A percentile compares a stretch with the other conserved stretches of the same genome.
phyloP scores from a whole-genome alignment of 202 grass and related monocot species.

The Miscanthus sacchariflorus region DNA sequence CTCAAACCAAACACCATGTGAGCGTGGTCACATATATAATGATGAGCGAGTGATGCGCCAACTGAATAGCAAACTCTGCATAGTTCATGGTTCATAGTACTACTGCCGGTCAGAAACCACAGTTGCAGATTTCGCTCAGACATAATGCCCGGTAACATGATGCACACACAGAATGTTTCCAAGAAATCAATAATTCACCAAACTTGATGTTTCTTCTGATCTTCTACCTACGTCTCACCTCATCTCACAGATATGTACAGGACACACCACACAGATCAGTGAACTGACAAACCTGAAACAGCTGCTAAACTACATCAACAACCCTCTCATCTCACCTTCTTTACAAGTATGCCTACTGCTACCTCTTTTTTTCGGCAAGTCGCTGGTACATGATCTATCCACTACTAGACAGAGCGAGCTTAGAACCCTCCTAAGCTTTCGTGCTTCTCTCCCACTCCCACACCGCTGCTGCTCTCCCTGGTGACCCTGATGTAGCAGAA shows the following conservation, averaged over 20 bases:
- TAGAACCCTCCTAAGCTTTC: conserved; percentile 18
- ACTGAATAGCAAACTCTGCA: not conserved
- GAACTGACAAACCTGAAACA: conserved; percentile 13
- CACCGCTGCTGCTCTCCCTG: conserved; percentile 47
- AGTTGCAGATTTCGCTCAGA: not conserved
- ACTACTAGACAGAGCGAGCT: not conserved
- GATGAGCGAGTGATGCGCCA: not conserved
- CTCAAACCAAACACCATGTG: not conserved
- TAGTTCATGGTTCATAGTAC: not conserved
- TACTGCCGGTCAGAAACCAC: not conserved
- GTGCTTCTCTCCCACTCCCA: conserved; percentile 21
- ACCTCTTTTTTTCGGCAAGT: too few relatives aligned
- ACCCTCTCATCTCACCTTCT: not conserved
- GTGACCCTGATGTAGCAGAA: conserved; percentile 87
- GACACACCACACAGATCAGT: not conserved
- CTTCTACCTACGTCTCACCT: not conserved
- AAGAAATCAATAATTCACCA: not conserved
- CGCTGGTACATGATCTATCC: too few relatives aligned
- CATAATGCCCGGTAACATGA: not conserved
- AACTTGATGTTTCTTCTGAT: not conserved
- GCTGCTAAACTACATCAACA: not conserved
- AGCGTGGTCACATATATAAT: not conserved
- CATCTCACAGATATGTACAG: conserved; percentile 11
- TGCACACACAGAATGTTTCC: not conserved
- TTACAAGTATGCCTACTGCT: not conserved